phyloP scores from a whole-genome alignment of 306 rosid species.

The Glycyrrhiza uralensis region DNA sequence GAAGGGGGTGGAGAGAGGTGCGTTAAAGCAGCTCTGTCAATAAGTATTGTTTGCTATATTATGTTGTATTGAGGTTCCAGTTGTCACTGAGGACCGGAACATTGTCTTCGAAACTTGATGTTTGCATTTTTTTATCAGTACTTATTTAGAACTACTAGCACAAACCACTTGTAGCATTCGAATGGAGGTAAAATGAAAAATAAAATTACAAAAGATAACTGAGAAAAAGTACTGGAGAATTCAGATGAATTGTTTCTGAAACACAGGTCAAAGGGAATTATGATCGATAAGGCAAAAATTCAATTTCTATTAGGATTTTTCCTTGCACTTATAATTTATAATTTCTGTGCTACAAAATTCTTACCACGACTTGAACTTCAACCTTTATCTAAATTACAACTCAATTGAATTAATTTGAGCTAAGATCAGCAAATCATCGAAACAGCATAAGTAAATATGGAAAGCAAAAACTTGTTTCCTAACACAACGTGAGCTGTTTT shows the following conservation, averaged over 20 bases:
- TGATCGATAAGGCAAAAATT: not conserved
- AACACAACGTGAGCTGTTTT: constrained; percentile 3
- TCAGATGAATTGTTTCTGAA: not conserved
- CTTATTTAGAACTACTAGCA: too few species aligned
- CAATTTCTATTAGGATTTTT: not conserved
- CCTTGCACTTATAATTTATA: not conserved
- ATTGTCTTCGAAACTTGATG: too few species aligned
- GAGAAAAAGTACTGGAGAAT: not conserved
- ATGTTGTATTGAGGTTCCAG: too few species aligned
- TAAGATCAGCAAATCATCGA: not conserved
- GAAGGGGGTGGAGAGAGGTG: too few species aligned
- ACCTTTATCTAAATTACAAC: constrained; percentile 8
- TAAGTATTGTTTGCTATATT: too few species aligned
- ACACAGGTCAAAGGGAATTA: not conserved
- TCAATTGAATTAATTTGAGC: constrained; percentile 13
- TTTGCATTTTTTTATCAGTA: too few species aligned
- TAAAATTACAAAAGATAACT: not conserved
- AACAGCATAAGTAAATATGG: not conserved
- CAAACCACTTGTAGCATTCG: not conserved
- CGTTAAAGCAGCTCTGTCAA: too few species aligned
- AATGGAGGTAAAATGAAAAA: not conserved
- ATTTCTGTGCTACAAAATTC: not conserved
- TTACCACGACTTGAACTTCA: not conserved
- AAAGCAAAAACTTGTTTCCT: constrained; percentile 6
- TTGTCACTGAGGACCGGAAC: too few species aligned